These are phyloP conservation scores for Neospermospora avenae DNA, from an alignment of 2,329 filamentous ascomycete genomes.

Conservation along the genomic window DNA sequence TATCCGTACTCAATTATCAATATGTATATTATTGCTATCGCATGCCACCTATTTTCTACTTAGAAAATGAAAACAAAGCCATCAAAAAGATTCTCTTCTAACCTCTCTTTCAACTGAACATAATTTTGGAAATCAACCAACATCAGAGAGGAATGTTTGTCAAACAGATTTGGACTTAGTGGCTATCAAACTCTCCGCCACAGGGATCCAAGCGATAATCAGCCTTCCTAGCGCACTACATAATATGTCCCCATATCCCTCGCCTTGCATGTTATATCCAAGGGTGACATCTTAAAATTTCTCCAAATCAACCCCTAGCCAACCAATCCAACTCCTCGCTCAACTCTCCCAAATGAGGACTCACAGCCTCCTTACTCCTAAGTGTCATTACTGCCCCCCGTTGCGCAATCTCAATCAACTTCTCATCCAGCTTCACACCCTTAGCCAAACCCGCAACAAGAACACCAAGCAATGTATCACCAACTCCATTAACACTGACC, in stretches of 20 bases:
- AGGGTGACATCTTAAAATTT: neutral
- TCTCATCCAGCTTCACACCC: constrained; percentile 42
- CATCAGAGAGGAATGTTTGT: too few relatives aligned
- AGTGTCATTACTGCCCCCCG: constrained; percentile 76
- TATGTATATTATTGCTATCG: too few relatives aligned
- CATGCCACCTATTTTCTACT: too few relatives aligned
- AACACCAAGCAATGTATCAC: constrained; percentile 88
- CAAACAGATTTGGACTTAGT: too few relatives aligned
- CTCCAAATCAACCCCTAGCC: neutral
- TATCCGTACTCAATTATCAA: too few relatives aligned
- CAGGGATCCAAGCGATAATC: too few relatives aligned
- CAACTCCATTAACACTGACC: constrained; percentile 89
- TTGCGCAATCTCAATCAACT: constrained; percentile 77
- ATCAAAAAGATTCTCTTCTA: too few relatives aligned
- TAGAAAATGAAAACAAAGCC: too few relatives aligned
- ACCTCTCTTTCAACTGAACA: too few relatives aligned
- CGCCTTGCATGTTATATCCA: neutral
- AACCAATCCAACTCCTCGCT: constrained; percentile 17
- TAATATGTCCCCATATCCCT: neutral
- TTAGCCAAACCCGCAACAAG: constrained; percentile 74
- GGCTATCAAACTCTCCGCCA: too few relatives aligned
- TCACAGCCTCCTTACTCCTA: constrained; percentile 69
- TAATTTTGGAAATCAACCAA: too few relatives aligned
- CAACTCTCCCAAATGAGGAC: constrained; percentile 40
- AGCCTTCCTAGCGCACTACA: too few relatives aligned